phyloP scores from a whole-genome alignment of 2,329 filamentous ascomycete species.

The Trichoderma atroviride region DNA sequence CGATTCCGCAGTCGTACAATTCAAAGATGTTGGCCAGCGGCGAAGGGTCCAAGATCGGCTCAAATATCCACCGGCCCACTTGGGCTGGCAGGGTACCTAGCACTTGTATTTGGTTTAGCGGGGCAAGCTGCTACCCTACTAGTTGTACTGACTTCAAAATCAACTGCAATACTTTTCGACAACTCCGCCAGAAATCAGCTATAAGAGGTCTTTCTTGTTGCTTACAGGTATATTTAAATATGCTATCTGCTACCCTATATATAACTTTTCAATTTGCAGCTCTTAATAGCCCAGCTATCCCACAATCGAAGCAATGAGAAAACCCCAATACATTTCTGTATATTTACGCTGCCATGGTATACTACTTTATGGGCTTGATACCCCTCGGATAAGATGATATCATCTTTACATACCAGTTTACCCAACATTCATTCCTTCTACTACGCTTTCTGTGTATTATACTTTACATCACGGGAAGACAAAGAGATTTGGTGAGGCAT shows the following conservation, averaged over 20 bases:
- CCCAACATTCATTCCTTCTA: background rate
- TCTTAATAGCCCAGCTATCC: background rate
- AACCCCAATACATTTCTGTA: too few relatives aligned
- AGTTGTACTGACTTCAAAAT: background rate
- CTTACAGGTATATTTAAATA: too few relatives aligned
- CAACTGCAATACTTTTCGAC: background rate
- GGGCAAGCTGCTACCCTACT: background rate
- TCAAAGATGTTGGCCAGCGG: background rate
- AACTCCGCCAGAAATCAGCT: background rate
- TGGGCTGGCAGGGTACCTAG: background rate
- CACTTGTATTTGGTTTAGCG: background rate
- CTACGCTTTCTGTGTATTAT: background rate
- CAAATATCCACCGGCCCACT: conserved; percentile 23
- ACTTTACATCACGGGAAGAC: background rate
- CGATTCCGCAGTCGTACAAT: background rate
- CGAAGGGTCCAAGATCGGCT: conserved; percentile 23
- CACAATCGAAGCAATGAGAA: background rate
- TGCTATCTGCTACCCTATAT: background rate
- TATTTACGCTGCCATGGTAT: too few relatives aligned
- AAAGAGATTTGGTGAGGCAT: background rate
- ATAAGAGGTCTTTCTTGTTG: background rate
- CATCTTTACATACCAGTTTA: background rate
- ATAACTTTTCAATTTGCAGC: background rate
- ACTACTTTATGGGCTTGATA: background rate
- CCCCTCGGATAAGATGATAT: background rate